Evolutionary conservation across 179 eudicot species (phyloP).

Genomic region (Silene noctiflora): DNA sequence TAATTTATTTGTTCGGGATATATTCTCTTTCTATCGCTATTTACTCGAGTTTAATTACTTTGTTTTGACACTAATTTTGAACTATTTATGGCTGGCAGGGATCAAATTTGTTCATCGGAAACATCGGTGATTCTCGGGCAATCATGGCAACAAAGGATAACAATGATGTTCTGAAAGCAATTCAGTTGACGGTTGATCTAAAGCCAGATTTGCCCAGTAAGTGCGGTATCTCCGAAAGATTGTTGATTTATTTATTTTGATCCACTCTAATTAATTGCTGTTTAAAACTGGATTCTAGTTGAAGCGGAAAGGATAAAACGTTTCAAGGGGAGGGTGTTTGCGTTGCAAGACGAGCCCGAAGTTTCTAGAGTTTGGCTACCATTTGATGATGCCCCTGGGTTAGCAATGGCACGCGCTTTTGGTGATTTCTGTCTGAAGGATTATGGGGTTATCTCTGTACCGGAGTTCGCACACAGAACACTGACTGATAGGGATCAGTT

Average conservation of each 20-base stretch:
- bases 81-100: conserved; percentile 47
- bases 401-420: conserved; percentile 99
- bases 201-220: conserved; percentile 98
- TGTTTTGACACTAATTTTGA: too few species aligned
- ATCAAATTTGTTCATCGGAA: conserved; percentile 72
- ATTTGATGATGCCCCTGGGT: conserved; percentile 96
- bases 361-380: conserved; percentile 97
- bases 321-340: conserved; percentile 94
- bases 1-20: too few species aligned
- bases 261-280: conserved; percentile 12
- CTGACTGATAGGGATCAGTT: conserved; percentile 81
- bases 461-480: conserved; percentile 66
- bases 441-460: conserved; percentile 93
- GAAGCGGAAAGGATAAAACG: conserved; percentile 95
- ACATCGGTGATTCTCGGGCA: conserved; percentile 97
- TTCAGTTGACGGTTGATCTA: conserved; percentile 94
- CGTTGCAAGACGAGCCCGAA: conserved; percentile 99
- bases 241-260: conserved; percentile 11
- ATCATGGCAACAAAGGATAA: conserved; percentile 73
- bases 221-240: conserved; percentile 16
- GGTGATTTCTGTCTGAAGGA: conserved; percentile 97
- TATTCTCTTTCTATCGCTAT: background rate
- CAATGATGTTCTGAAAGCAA: conserved; percentile 62
- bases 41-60: background rate
- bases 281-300: conserved; percentile 37